Percentiles rank a stretch among this genome's conserved stretches.
These are phyloP conservation scores for Medicago truncatula DNA, from an alignment of 306 rosid genomes.

Conservation along the genomic window DNA sequence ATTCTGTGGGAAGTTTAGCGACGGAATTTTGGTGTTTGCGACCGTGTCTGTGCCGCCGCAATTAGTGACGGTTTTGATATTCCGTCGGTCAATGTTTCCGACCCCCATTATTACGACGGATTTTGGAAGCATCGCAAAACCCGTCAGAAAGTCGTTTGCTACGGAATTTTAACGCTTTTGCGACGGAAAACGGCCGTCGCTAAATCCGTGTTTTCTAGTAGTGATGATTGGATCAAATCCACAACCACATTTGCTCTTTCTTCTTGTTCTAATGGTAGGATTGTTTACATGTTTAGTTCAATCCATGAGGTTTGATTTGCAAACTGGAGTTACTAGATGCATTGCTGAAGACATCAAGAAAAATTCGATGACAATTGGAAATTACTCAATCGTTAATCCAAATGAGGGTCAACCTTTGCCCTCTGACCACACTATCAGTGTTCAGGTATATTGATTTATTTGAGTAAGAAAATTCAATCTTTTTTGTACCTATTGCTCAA, in stretches of 20 bases:
- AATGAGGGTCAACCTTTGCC: slow-evolving; percentile 51
- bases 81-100: no score
- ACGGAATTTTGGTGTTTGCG: no score
- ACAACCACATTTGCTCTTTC: slow-evolving; percentile 4
- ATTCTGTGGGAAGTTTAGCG: no score
- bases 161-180: no score
- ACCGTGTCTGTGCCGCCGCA: no score
- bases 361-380: slow-evolving; percentile 66
- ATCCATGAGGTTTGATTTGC: slow-evolving; percentile 71
- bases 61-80: no score
- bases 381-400: slow-evolving; percentile 58
- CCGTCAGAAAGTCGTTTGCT: no score
- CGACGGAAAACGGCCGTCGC: no score
- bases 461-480: no score
- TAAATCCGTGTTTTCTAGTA: no score
- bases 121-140: no score
- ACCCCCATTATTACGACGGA: no score
- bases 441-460: slow-evolving; percentile 51
- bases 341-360: slow-evolving; percentile 60
- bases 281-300: slow-evolving; percentile 46
- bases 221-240: slow-evolving; percentile 31
- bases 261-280: slow-evolving; percentile 41
- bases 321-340: slow-evolving; percentile 61
- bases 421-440: slow-evolving; percentile 55
- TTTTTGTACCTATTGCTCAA: neutral